These are phyloP conservation scores for Trametes punicea DNA, from an alignment of 768 basidiomycete genomes.

Conservation along the genomic window DNA sequence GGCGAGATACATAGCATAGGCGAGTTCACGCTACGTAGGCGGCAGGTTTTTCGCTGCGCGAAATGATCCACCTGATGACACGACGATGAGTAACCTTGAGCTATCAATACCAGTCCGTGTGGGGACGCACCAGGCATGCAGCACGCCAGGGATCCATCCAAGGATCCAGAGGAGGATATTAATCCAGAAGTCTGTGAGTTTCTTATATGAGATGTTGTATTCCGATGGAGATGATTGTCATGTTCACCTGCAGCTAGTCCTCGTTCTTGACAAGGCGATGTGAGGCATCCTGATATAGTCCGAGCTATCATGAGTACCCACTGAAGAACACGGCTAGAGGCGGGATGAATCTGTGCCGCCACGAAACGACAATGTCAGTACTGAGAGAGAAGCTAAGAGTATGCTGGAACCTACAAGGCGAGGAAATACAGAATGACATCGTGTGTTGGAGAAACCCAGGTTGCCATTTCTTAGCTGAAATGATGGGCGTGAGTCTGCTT, in stretches of 20 bases:
- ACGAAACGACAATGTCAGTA: neutral
- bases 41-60: conserved; percentile 25
- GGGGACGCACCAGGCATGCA: conserved; percentile 40
- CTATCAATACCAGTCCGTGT: neutral
- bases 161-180: conserved; percentile 41
- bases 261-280: conserved; percentile 21
- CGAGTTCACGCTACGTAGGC: neutral
- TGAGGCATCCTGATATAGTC: neutral
- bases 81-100: neutral
- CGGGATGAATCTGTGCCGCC: conserved; percentile 29
- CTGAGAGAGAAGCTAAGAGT: neutral
- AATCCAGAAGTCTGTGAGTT: conserved; percentile 33
- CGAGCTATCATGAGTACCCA: conserved; percentile 15
- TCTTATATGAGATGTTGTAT: neutral
- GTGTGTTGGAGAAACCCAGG: conserved; percentile 21
- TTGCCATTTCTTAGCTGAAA: conserved; percentile 29
- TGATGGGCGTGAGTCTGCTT: neutral
- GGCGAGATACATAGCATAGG: no score
- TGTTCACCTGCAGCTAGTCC: conserved; percentile 26
- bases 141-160: conserved; percentile 43
- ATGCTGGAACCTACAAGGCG: conserved; percentile 27
- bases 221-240: neutral
- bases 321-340: conserved; percentile 33
- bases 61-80: conserved; percentile 32
- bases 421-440: conserved; percentile 32